Evolutionary conservation across 257 asterid species (phyloP), one percentile per base, ranked within the genome.

Genomic region (Plantago elongata): DNA sequence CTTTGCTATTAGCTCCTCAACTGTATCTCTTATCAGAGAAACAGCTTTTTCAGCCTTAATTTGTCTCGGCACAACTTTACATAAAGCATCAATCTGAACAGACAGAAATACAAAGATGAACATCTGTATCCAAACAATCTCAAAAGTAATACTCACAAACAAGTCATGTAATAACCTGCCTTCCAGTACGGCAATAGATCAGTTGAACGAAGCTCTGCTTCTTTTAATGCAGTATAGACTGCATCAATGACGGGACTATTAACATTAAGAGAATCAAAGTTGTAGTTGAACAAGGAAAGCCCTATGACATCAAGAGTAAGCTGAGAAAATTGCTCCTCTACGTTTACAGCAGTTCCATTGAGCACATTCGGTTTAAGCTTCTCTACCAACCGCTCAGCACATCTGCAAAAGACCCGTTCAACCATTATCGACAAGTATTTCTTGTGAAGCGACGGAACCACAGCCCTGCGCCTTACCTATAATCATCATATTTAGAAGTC

Each of bases 391-490:
- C 77, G 83, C 83, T 83, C 88, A 55, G 97, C 97, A 69, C 96
- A 92, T 83, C 84, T 86, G 85, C 89, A 84, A 76, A 92, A 92
- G 76, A 89, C 95, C 83, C 95, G 78, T 66, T 92, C 99, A 65
- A 89, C 97, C 44, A 92, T 87, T 81, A 92, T 77, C 17, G 99
- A 89, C 86, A 92, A 83, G 89, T 88, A 92, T 81, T 83, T 89
- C 94, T 83, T 92, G 96, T 92, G 99, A 81, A 92, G 99, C 22
- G 97, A 92, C 63, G 99, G 99, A 74, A 86, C 95, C 84, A 92
- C 97, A 51, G 99, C 96, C 77, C 97, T 81, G 75, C 99, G 95
- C 84, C 99, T 84, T 73, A 68, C 97, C 97, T 92, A 81, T 67
- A 74, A 77, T 67, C 68, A 76, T n/a, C 72, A 78, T 49, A 57